Evolutionary conservation across 83 land plant species (phyloP).

Genomic region (Isoetes engelmannii): DNA sequence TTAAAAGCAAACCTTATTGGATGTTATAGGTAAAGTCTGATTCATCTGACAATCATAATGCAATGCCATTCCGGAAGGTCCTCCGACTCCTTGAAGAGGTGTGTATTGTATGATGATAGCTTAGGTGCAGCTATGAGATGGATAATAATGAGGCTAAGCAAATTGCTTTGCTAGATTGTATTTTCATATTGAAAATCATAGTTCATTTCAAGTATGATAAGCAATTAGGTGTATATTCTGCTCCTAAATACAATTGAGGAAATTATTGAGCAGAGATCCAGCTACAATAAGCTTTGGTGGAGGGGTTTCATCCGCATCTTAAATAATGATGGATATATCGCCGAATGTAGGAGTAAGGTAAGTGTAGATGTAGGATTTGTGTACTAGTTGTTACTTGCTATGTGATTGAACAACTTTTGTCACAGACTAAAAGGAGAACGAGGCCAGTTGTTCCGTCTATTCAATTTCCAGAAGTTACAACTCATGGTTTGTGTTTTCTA

Average conservation of each 20-base stretch:
- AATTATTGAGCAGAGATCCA: background rate
- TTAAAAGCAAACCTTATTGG: too few species aligned
- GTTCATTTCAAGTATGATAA: constrained; percentile 5
- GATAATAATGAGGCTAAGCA: background rate
- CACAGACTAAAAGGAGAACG: background rate
- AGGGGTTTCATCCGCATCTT: constrained; percentile 54
- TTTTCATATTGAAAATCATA: constrained; percentile 1
- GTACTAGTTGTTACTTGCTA: background rate
- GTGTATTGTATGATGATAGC: background rate
- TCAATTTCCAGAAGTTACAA: constrained; percentile 1
- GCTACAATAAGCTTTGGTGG: constrained; percentile 52
- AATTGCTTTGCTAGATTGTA: background rate
- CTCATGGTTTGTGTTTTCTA: background rate
- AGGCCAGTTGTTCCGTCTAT: background rate
- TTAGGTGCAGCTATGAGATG: background rate
- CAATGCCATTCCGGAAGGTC: too few species aligned
- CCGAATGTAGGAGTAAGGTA: constrained; percentile 25
- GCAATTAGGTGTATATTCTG: background rate
- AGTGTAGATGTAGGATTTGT: background rate
- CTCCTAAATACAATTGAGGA: too few species aligned
- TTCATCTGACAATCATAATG: too few species aligned
- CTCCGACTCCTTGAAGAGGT: background rate
- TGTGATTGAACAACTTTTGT: background rate
- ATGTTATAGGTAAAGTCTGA: too few species aligned
- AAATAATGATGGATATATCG: constrained; percentile 42